A percentile compares a stretch with the other conserved stretches of the same genome.
These are phyloP conservation scores for Zangia roseola DNA, from an alignment of 768 basidiomycete genomes.

Conservation along the genomic window DNA sequence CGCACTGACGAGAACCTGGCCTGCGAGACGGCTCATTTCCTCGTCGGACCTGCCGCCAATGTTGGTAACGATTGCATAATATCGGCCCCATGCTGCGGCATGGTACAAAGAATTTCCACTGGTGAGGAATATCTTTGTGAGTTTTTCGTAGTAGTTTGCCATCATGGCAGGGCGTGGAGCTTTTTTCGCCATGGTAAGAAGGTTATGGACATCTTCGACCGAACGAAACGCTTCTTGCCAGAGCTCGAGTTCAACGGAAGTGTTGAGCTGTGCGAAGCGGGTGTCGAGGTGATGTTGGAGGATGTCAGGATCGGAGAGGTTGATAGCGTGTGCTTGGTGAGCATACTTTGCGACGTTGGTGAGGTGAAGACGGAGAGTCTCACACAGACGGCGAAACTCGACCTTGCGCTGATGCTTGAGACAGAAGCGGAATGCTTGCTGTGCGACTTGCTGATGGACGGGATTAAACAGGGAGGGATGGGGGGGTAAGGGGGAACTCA, in stretches of 20 bases:
- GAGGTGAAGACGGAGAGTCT: slow-evolving; percentile 93
- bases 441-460: slow-evolving; percentile 75
- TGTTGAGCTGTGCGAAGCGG: slow-evolving; percentile 94
- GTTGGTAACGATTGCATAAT: slow-evolving; percentile 68
- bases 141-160: slow-evolving; percentile 98
- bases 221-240: slow-evolving; percentile 99
- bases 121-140: slow-evolving; percentile 95
- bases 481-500: slow-evolving; percentile 31
- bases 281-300: slow-evolving; percentile 96
- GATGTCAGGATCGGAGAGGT: slow-evolving; percentile 91
- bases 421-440: slow-evolving; percentile 97
- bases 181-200: slow-evolving; percentile 92
- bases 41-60: slow-evolving; percentile 76
- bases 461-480: neutral
- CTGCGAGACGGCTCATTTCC: slow-evolving; percentile 77
- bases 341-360: slow-evolving; percentile 94
- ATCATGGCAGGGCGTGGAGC: slow-evolving; percentile 93
- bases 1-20: slow-evolving; percentile 88
- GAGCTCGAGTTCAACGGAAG: slow-evolving; percentile 95
- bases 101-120: slow-evolving; percentile 94
- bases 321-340: slow-evolving; percentile 91
- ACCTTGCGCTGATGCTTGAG: slow-evolving; percentile 90
- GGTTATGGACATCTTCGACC: slow-evolving; percentile 96
- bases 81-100: slow-evolving; percentile 92
- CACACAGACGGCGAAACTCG: slow-evolving; percentile 95